These are phyloP conservation scores for Cucurbita argyrosperma DNA, from an alignment of 306 rosid genomes.

Conservation along the genomic window DNA sequence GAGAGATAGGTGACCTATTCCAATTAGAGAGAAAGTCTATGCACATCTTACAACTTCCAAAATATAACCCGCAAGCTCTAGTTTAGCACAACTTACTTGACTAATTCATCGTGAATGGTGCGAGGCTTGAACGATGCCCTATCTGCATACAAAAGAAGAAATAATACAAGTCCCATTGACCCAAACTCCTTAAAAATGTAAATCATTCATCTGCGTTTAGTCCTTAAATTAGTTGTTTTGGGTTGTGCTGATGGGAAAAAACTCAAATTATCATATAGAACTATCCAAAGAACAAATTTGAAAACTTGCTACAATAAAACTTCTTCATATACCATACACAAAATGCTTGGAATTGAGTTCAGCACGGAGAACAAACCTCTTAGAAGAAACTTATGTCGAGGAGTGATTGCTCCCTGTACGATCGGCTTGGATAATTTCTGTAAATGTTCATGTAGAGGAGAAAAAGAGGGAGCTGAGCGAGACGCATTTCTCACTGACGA, in stretches of 20 bases:
- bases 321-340: background rate
- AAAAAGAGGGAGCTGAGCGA: constrained; percentile 44
- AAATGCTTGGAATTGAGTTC: background rate
- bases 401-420: constrained; percentile 12
- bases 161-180: background rate
- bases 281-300: background rate
- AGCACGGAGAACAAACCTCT: constrained; percentile 34
- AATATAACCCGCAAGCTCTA: background rate
- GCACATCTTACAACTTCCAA: background rate
- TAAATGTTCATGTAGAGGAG: constrained; percentile 44
- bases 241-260: background rate
- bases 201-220: background rate
- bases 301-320: background rate
- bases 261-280: background rate
- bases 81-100: constrained; percentile 24
- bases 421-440: constrained; percentile 13
- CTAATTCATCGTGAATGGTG: constrained; percentile 30
- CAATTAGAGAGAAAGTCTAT: background rate
- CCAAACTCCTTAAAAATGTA: background rate
- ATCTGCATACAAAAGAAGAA: constrained; percentile 7
- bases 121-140: constrained; percentile 47
- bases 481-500: constrained; percentile 46
- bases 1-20: constrained; percentile 23
- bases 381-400: constrained; percentile 16
- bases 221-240: background rate